phyloP scores from a whole-genome alignment of 2,329 filamentous ascomycete genomes.

The Pseudogymnoascus sp. region DNA sequence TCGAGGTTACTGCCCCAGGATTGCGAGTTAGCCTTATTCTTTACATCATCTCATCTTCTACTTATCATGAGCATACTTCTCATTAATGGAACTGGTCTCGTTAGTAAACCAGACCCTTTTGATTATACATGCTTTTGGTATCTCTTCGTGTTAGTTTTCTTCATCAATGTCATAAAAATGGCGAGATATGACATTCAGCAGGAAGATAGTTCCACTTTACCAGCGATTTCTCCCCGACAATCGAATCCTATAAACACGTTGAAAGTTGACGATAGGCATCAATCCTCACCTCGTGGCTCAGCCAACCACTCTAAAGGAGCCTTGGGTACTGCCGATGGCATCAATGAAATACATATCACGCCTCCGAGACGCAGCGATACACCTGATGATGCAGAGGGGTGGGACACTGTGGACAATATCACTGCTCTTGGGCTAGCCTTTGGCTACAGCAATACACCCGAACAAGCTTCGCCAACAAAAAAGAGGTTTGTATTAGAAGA shows the following conservation, averaged over 20 bases:
- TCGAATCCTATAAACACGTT: neutral
- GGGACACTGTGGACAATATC: slow-evolving; percentile 38
- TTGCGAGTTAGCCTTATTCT: neutral
- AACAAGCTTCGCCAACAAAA: slow-evolving; percentile 13
- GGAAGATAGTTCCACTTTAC: neutral
- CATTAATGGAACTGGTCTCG: slow-evolving; percentile 5
- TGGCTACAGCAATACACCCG: slow-evolving; percentile 29
- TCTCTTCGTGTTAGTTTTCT: neutral
- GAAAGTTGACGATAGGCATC: neutral
- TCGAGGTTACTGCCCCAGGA: neutral
- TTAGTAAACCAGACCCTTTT: neutral
- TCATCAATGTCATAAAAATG: neutral
- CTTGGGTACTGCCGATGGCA: neutral
- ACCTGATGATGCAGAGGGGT: slow-evolving; percentile 29
- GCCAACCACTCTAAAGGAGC: neutral
- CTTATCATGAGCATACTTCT: neutral
- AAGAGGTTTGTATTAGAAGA: slow-evolving; percentile 27
- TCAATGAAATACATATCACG: neutral
- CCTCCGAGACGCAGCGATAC: neutral
- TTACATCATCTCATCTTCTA: neutral
- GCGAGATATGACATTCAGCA: neutral
- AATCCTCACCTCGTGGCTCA: neutral
- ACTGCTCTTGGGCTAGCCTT: slow-evolving; percentile 36
- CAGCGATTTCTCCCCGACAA: neutral
- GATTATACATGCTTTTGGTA: slow-evolving; percentile 10